Base-by-base conservation (phyloP, 768 basidiomycete species). In the Boletus insuetus region DNA sequence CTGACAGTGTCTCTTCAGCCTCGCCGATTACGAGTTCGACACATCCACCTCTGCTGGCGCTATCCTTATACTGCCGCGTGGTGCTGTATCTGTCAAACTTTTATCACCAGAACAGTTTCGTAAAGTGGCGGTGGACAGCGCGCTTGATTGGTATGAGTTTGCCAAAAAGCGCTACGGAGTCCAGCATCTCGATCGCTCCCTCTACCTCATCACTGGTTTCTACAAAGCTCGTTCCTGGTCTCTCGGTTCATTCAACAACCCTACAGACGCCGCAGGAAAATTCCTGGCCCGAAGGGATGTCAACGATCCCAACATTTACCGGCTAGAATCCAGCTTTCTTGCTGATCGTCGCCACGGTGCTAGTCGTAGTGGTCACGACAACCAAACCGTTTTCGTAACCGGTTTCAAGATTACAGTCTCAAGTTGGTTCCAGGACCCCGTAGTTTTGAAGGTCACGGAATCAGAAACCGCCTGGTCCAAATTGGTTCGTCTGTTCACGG, bases 171-270 rank as follows among this genome's bases (percentile, higher is more conserved):
- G 22, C 22, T 43, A 35, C 13, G 50, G 22, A 12, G 20, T 13
- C 34, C 22, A n/a, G 5, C 19, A 29, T 9, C 17, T 24, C 9
- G 20, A 34, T 32, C 40, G 34, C 12, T 44, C 51, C 34, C 51
- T 52, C 26, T 52, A 52, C 24, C 43, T 52, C 17, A 19, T 52
- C n/a, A 52, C 51, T 10, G 51, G 51, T 3, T 52, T 52, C 10
- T 29, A 51, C 35, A 52, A 52, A 38, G 51, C 51, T 8, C 35
- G 17, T 14, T 44, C 43, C 12, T 52, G 51, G 51, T 44, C 34
- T 16, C 43, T 52, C n/a, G 43, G 34, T 1, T 52, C 51, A 29
- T 52, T 52, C 34, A 37, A 37, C 17, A 29, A 52, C 13, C 24
- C 51, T 8, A 37, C 42, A 7, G 6, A n/a, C 19, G 17, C 17